These are phyloP conservation scores for Mucor velutinosus DNA, from an alignment of 371 early-diverging fungal genomes.

Conservation along the genomic window DNA sequence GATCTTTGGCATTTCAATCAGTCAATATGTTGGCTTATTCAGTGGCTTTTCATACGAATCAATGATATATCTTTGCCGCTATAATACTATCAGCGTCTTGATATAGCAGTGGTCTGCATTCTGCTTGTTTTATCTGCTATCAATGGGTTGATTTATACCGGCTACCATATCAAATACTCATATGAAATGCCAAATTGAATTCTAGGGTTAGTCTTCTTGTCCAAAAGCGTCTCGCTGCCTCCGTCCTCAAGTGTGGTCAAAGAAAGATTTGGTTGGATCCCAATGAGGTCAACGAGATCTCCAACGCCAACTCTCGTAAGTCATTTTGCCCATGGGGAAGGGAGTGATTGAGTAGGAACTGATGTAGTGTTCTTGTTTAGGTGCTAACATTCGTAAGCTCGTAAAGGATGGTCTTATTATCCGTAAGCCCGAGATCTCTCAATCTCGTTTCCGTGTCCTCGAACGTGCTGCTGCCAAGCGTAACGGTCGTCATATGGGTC, in stretches of 20 bases:
- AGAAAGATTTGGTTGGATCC: conserved; percentile 99
- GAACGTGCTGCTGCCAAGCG: conserved; percentile 94
- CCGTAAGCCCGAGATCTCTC: conserved; percentile 92
- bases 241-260: conserved; percentile 98
- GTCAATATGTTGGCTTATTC: background rate
- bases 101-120: no score
- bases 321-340: conserved; percentile 1
- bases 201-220: conserved; percentile 78
- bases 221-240: conserved; percentile 97
- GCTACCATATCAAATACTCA: background rate
- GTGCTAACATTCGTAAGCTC: conserved; percentile 96
- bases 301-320: conserved; percentile 97
- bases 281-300: conserved; percentile 93
- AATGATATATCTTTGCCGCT: no score
- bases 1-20: background rate
- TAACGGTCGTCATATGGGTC: conserved; percentile 98
- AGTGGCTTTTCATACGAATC: background rate
- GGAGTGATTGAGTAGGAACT: background rate
- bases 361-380: conserved; percentile 43
- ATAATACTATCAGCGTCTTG: no score
- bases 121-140: background rate
- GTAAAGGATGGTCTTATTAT: conserved; percentile 98
- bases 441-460: conserved; percentile 97
- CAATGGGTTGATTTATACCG: background rate
- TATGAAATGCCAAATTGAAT: background rate